phyloP scores from a whole-genome alignment of 352 stramenopile genomes.

The Phytophthora sp. region DNA sequence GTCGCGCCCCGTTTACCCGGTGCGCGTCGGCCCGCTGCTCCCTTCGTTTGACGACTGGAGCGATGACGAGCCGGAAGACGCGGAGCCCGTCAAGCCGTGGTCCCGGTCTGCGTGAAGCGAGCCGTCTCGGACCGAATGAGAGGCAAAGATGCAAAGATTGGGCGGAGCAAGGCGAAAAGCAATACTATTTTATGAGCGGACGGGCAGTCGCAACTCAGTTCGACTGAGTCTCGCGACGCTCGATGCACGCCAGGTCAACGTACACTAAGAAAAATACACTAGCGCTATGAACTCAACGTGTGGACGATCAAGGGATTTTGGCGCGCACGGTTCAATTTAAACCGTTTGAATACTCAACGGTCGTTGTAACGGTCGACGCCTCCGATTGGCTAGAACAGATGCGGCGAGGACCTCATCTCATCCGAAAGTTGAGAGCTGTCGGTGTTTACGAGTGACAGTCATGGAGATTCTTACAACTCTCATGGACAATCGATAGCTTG shows the following conservation, averaged over 20 bases:
- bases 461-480: too few relatives aligned
- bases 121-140: too few relatives aligned
- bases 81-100: constrained; percentile 15
- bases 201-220: not conserved
- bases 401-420: constrained; percentile 19
- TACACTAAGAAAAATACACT: constrained; percentile 25
- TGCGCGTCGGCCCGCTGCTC: constrained; percentile 26
- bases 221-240: not conserved
- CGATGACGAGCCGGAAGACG: constrained; percentile 10
- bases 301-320: not conserved
- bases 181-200: constrained; percentile 36
- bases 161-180: not conserved
- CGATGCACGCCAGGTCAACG: not conserved
- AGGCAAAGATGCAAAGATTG: too few relatives aligned
- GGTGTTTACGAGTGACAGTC: not conserved
- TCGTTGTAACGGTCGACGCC: not conserved
- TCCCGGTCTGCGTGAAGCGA: constrained; percentile 29
- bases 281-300: constrained; percentile 1
- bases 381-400: constrained; percentile 3
- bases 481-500: too few relatives aligned
- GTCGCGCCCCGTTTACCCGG: constrained; percentile 18
- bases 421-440: constrained; percentile 21
- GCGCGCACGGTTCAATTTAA: not conserved
- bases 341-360: constrained; percentile 21
- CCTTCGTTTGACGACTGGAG: constrained; percentile 28